These are phyloP conservation scores for Neofusicoccum umdonicola DNA, from an alignment of 2,329 filamentous ascomycete genomes.

Conservation along the genomic window DNA sequence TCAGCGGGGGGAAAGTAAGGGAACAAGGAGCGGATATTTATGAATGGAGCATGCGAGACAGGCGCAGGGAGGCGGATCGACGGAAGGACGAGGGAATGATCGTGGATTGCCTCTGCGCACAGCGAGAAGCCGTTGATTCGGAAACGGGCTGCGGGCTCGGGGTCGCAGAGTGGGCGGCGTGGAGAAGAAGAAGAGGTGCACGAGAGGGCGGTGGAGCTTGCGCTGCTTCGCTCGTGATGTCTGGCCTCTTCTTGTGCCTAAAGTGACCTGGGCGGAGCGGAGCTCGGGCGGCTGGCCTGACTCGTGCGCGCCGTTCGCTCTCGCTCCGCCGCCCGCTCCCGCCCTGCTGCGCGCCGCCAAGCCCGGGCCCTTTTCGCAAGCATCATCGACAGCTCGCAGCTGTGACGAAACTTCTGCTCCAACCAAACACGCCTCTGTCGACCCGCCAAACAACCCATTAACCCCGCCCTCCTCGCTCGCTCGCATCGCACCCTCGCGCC, in stretches of 20 bases:
- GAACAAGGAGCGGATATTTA: constrained; percentile 14
- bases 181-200: neutral
- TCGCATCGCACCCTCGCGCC: neutral
- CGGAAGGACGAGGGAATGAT: neutral
- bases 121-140: constrained; percentile 9
- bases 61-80: neutral
- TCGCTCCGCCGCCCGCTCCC: neutral
- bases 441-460: neutral
- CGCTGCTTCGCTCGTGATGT: constrained; percentile 11
- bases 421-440: neutral
- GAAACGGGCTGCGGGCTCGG: neutral
- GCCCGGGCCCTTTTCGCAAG: neutral
- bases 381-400: constrained; percentile 1
- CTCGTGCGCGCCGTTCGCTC: neutral
- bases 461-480: neutral
- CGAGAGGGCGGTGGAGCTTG: constrained; percentile 8
- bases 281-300: neutral
- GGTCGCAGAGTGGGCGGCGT: neutral
- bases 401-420: constrained; percentile 11
- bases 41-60: neutral
- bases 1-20: neutral
- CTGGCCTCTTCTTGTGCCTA: constrained; percentile 16
- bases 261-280: constrained; percentile 1
- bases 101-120: neutral
- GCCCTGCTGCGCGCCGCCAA: neutral